Conservation (phyloP, 2,329 filamentous ascomycete species). For the Aspergillus candidus region DNA sequence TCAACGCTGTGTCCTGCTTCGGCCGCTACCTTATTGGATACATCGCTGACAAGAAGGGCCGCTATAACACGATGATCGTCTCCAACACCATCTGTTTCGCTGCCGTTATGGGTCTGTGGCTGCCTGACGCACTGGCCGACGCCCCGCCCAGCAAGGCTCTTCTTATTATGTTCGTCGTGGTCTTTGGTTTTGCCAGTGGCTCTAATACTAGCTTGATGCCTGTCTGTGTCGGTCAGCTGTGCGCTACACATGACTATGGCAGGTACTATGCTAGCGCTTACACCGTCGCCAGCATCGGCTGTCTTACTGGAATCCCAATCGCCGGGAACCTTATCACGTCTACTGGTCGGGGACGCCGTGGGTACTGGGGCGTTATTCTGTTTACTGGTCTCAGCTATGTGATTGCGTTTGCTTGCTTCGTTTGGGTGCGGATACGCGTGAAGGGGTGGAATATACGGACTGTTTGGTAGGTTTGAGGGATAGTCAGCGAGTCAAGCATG, state of each 20-base stretch:
- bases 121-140: constrained; percentile 4
- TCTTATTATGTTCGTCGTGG: constrained; percentile 12
- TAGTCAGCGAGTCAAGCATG: no score
- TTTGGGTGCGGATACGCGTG: constrained; percentile 13
- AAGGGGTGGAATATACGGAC: constrained; percentile 15
- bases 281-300: constrained; percentile 21
- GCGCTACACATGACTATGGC: constrained; percentile 37
- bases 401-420: constrained; percentile 12
- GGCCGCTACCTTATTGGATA: constrained; percentile 20
- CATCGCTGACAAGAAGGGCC: constrained; percentile 21
- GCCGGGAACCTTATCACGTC: constrained; percentile 13
- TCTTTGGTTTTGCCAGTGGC: constrained; percentile 34
- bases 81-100: constrained; percentile 16
- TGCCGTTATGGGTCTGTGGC: constrained; percentile 19
- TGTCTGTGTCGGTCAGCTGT: constrained; percentile 44
- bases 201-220: constrained; percentile 34
- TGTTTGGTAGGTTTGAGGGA: constrained; percentile 5
- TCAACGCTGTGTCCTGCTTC: constrained; percentile 20
- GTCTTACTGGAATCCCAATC: constrained; percentile 17
- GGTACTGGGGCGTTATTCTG: constrained; percentile 14
- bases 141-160: neutral
- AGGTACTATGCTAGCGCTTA: constrained; percentile 31
- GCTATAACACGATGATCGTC: constrained; percentile 24
- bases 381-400: constrained; percentile 18
- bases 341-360: constrained; percentile 6